Base-by-base conservation (phyloP, 169 alveolate species). In the Plasmodium yoelii region DNA sequence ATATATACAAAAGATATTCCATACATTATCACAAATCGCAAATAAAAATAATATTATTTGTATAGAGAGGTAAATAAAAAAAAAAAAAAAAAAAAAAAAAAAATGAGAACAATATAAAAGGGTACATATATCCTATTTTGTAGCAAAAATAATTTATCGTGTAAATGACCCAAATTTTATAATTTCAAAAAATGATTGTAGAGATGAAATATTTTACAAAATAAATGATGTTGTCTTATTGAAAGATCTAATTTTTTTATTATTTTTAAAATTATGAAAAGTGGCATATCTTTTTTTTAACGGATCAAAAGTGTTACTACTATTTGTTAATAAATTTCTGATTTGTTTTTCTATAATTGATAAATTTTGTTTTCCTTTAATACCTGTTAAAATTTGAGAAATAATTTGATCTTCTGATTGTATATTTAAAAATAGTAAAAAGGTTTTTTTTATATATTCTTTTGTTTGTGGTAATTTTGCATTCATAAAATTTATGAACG, bases 401-500 rank as follows among this genome's bases (percentile, higher is more conserved):
- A 82, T 51, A 19, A 82, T 55, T 12, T 82, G 28, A 28, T 67
- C 84, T 26, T 67, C 77, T 13, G 12, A 42, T 4, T 82, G 90
- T 6, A 53, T 24, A 5, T 70, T 67, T 13, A 82, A 55, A 44
- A 82, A 71, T 24, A 82, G 26, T 0, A 18, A 15, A 5, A 82
- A 67, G 9, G 73, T 56, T 26, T 61, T 55, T 59, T 82, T 82
- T 71, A 82, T 82, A 22, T 19, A 82, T 47, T 42, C 60, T 61
- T 82, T 82, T 0, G 90, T 82, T n/a, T 82, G 65, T 57, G 67
- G 84, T 42, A 82, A 60, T 53, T 82, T 82, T 10, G 90, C 90
- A 28, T 82, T 82, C 5, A 82, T 82, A 46, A 82, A 82, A 53
- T 82, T 59, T 34, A 82, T 47, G 51, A 82, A 82, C 18, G 73